Conservation (phyloP, 768 basidiomycete genomes). For the Suillus tomentosus region DNA sequence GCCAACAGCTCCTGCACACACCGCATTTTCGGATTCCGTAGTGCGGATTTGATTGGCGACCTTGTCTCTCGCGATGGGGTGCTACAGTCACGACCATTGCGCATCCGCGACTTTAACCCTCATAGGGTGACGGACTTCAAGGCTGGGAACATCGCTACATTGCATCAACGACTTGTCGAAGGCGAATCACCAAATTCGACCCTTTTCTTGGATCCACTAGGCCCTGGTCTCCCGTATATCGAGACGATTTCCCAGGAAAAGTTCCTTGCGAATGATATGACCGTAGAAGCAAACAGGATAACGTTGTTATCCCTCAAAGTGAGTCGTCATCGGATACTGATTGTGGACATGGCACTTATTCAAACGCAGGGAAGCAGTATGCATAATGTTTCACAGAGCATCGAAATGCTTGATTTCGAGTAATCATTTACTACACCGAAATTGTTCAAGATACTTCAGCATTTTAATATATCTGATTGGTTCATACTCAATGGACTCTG, state of each 20-base stretch:
- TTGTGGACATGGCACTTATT: not conserved
- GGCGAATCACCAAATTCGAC: not conserved
- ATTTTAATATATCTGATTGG: not conserved
- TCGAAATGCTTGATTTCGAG: not conserved
- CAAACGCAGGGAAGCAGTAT: not conserved
- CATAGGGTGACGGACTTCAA: not conserved
- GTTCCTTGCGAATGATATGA: not conserved
- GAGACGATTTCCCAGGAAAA: not conserved
- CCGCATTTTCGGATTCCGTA: not conserved
- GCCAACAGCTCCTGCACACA: no score
- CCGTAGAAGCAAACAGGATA: not conserved
- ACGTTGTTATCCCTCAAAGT: not conserved
- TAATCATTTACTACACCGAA: not conserved
- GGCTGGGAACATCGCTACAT: not conserved
- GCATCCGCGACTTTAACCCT: conserved; percentile 5
- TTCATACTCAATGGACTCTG: not conserved
- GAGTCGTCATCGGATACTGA: not conserved
- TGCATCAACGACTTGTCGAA: not conserved
- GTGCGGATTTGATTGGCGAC: not conserved
- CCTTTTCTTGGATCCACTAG: not conserved
- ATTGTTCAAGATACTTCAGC: not conserved
- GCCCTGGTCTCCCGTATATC: not conserved
- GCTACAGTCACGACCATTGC: not conserved
- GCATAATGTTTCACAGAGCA: not conserved
- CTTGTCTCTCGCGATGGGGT: not conserved